A percentile compares a stretch with the other conserved stretches of the same genome.
phyloP scores from a whole-genome alignment of 192 early-diverging fungal genomes.

The Backusella morwellensis region DNA sequence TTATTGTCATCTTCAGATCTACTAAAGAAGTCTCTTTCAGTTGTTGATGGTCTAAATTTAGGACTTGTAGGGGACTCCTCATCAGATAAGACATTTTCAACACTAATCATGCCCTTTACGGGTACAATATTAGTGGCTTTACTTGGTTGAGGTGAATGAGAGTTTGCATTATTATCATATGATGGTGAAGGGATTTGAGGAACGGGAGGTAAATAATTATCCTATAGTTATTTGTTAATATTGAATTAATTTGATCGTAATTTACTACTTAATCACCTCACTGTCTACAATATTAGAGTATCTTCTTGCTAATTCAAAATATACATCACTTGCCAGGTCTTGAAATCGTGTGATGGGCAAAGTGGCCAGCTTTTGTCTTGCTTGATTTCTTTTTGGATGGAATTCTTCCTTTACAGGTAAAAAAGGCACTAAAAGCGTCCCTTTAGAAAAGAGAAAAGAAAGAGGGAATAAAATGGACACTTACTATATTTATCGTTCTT shows the following conservation, averaged over 20 bases:
- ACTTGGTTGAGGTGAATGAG: constrained; percentile 19
- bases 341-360: constrained; percentile 83
- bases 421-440: constrained; percentile 61
- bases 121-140: constrained; percentile 26
- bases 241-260: background rate
- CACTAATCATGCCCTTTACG: constrained; percentile 23
- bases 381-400: constrained; percentile 95
- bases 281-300: constrained; percentile 42
- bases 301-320: constrained; percentile 65
- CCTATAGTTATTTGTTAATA: background rate
- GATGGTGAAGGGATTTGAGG: constrained; percentile 19
- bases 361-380: constrained; percentile 91
- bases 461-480: background rate
- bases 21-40: background rate
- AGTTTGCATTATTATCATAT: background rate
- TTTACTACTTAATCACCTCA: constrained; percentile 8
- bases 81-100: background rate
- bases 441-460: constrained; percentile 2
- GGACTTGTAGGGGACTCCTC: background rate
- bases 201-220: constrained; percentile 6
- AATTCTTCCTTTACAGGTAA: constrained; percentile 82
- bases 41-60: background rate
- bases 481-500: constrained; percentile 58
- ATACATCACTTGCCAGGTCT: constrained; percentile 90
- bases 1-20: background rate